These are phyloP conservation scores for Ophiostoma sp. DNA, from an alignment of 2,329 filamentous ascomycete genomes.

Conservation along the genomic window DNA sequence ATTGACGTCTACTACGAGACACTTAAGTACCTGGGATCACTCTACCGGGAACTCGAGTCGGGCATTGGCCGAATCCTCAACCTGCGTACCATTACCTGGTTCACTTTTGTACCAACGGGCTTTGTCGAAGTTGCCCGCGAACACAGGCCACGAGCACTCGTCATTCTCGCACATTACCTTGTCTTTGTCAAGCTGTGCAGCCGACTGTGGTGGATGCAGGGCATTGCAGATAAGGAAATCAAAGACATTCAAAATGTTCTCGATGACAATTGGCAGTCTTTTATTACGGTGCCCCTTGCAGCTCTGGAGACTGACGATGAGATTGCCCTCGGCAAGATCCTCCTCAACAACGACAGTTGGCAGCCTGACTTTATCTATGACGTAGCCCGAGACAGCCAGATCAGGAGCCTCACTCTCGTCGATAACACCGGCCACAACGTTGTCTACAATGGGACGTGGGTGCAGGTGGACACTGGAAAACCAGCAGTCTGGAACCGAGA, in stretches of 20 bases:
- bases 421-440: conserved; percentile 25
- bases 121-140: conserved; percentile 49
- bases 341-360: conserved; percentile 50
- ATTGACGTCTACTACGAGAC: conserved; percentile 47
- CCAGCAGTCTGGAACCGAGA: conserved; percentile 16
- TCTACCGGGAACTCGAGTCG: conserved; percentile 50
- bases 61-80: conserved; percentile 47
- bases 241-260: conserved; percentile 45
- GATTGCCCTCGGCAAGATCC: conserved; percentile 42
- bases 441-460: conserved; percentile 10
- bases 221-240: conserved; percentile 50
- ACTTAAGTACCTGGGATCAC: conserved; percentile 52
- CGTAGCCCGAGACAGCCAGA: neutral
- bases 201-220: conserved; percentile 52
- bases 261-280: conserved; percentile 43
- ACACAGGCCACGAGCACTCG: conserved; percentile 47
- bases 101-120: conserved; percentile 49
- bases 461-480: conserved; percentile 6
- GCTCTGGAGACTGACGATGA: conserved; percentile 40
- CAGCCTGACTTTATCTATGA: conserved; percentile 32
- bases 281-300: conserved; percentile 45
- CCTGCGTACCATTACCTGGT: conserved; percentile 54
- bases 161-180: conserved; percentile 56
- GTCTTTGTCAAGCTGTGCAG: conserved; percentile 49
- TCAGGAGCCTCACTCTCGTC: neutral